Percentiles rank a stretch among this genome's conserved stretches.
phyloP scores from a whole-genome alignment of 208 protist species.

The Wallacemonas sp. region DNA sequence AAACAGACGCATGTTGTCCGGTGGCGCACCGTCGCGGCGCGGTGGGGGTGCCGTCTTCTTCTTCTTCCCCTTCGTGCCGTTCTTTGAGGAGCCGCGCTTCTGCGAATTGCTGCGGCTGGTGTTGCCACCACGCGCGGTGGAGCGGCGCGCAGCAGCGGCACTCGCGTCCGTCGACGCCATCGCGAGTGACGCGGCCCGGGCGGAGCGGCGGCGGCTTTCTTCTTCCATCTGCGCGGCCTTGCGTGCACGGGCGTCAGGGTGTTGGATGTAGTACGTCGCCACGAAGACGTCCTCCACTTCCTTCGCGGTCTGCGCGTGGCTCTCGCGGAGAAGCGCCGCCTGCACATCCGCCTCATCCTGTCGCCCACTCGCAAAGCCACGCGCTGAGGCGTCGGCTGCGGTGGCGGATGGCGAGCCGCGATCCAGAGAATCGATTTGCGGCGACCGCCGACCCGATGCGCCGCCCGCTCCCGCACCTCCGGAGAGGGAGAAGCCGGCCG shows the following conservation, averaged over 20 bases:
- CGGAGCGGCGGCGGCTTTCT: constrained; percentile 18
- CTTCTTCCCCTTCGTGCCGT: constrained; percentile 21
- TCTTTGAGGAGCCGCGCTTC: constrained; percentile 19
- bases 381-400: background rate
- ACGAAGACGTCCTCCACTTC: constrained; percentile 68
- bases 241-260: constrained; percentile 41
- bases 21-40: constrained; percentile 36
- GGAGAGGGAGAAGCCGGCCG: background rate
- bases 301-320: constrained; percentile 26
- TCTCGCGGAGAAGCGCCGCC: constrained; percentile 25
- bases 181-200: constrained; percentile 18
- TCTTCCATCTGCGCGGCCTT: constrained; percentile 19
- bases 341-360: constrained; percentile 17
- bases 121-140: background rate
- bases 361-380: background rate
- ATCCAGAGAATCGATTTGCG: background rate
- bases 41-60: background rate
- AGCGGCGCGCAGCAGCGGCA: background rate
- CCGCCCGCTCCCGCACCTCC: background rate
- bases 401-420: background rate
- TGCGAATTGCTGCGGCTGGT: too few species aligned
- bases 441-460: background rate
- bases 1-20: constrained; percentile 46
- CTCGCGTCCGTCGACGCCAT: background rate
- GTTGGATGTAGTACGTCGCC: constrained; percentile 40